phyloP scores from a whole-genome alignment of 169 alveolate species.

The Plasmodium vivax region DNA sequence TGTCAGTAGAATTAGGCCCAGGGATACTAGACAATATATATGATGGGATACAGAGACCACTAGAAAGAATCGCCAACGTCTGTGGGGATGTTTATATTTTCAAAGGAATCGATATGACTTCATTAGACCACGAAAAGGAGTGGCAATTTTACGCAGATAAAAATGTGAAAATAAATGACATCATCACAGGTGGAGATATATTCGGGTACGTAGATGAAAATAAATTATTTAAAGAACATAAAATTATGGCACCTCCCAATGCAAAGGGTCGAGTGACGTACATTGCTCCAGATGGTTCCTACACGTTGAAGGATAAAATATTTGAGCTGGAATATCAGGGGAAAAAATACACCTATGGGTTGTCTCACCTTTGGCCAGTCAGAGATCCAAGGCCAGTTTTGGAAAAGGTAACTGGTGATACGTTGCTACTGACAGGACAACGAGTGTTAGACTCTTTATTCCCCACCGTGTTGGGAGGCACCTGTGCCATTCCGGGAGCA shows the following conservation, averaged over 20 bases:
- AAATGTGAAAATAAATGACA: conserved; percentile 91
- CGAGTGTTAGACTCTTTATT: conserved; percentile 97
- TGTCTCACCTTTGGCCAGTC: conserved; percentile 99
- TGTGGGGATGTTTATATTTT: conserved; percentile 94
- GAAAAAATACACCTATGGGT: conserved; percentile 88
- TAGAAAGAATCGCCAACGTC: conserved; percentile 92
- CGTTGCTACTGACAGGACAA: conserved; percentile 98
- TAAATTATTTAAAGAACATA: conserved; percentile 94
- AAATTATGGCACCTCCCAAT: conserved; percentile 97
- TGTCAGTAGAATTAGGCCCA: conserved; percentile 98
- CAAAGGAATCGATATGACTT: conserved; percentile 95
- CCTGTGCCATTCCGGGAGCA: conserved; percentile 99
- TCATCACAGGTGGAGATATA: conserved; percentile 98
- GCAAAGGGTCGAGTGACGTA: conserved; percentile 95
- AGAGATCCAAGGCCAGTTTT: conserved; percentile 98
- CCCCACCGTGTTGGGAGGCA: conserved; percentile 99
- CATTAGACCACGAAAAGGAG: conserved; percentile 92
- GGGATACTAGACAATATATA: conserved; percentile 96
- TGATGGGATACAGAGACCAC: conserved; percentile 99
- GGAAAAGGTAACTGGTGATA: conserved; percentile 94
- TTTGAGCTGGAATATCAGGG: conserved; percentile 93
- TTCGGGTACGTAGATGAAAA: conserved; percentile 96
- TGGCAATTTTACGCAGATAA: conserved; percentile 95
- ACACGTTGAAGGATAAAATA: conserved; percentile 90
- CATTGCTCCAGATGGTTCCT: conserved; percentile 95